Percentiles rank a stretch among this genome's conserved stretches.
These are phyloP conservation scores for Fraxinus excelsior DNA, from an alignment of 257 asterid species.

Conservation along the genomic window DNA sequence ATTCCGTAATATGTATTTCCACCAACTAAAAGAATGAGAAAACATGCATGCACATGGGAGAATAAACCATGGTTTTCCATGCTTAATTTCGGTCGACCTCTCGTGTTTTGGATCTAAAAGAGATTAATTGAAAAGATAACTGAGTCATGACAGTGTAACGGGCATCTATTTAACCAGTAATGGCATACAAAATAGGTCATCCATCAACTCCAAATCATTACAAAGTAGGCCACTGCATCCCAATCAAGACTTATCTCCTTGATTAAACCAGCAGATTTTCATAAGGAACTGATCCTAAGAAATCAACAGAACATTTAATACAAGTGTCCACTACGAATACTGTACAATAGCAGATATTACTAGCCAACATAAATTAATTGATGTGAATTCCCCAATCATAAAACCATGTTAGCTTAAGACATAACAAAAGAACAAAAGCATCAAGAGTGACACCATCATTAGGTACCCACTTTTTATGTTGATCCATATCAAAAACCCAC, in stretches of 20 bases:
- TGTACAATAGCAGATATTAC: neutral
- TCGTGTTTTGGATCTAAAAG: neutral
- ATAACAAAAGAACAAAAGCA: neutral
- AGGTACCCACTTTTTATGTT: neutral
- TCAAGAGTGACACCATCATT: neutral
- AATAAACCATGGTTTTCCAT: neutral
- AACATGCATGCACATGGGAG: neutral
- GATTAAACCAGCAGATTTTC: neutral
- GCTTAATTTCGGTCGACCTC: neutral
- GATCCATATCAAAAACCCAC: neutral
- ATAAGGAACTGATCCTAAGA: neutral
- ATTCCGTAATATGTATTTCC: neutral
- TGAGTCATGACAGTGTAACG: neutral
- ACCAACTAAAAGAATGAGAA: neutral
- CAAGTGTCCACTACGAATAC: neutral
- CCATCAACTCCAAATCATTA: neutral
- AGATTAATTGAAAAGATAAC: neutral
- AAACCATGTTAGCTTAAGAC: neutral
- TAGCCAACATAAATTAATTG: neutral
- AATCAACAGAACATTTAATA: neutral
- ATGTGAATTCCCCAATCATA: neutral
- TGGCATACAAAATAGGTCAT: neutral
- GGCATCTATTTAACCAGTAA: no score
- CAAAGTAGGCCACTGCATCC: neutral
- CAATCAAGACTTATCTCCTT: neutral